Conservation (phyloP, 257 asterid genomes). For the Penstemon davidsonii region DNA sequence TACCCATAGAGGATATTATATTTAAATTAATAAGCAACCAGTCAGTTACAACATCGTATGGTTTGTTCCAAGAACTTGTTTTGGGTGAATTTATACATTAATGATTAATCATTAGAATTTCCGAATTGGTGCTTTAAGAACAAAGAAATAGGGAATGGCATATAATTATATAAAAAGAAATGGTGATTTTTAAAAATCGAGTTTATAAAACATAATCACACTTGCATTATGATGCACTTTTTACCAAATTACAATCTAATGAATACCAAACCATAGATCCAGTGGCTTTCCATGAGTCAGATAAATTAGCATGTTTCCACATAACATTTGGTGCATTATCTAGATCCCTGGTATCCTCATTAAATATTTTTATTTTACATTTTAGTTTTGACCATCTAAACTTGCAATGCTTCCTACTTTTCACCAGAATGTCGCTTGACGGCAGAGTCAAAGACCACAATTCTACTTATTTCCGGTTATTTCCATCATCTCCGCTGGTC, state of each 20-base stretch:
- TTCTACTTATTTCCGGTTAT: neutral
- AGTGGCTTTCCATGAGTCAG: neutral
- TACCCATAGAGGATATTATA: neutral
- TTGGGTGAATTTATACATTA: no score
- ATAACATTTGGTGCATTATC: no score
- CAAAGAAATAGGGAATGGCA: neutral
- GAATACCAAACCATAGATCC: neutral
- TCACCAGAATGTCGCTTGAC: neutral
- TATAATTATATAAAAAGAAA: no score
- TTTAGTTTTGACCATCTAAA: neutral
- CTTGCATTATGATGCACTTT: neutral
- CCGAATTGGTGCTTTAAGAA: no score
- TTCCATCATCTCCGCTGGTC: neutral
- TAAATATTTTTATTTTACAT: no score
- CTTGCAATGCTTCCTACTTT: neutral
- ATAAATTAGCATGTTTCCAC: neutral
- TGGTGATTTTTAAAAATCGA: no score
- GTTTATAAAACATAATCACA: neutral
- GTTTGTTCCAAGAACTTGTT: no score
- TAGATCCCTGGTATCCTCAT: no score
- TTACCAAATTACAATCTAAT: neutral
- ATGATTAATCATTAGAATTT: no score
- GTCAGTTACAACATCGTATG: no score
- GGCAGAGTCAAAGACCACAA: neutral
- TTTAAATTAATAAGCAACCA: no score